These are phyloP conservation scores for Aurantiochytrium sp. DNA, from an alignment of 108 stramenopile genomes.

Conservation along the genomic window DNA sequence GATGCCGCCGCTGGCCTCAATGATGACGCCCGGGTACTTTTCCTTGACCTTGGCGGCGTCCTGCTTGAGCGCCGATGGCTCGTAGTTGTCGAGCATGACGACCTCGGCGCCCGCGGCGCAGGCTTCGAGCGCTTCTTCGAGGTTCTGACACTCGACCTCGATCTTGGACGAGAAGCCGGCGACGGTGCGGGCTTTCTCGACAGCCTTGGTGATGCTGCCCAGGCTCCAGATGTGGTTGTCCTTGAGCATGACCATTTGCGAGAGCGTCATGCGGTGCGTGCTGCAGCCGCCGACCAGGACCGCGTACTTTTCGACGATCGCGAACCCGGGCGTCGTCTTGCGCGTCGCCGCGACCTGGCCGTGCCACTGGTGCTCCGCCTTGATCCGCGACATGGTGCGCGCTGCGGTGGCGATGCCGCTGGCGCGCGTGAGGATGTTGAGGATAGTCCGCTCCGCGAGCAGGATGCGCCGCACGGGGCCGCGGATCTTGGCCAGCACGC, in stretches of 20 bases:
- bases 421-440: constrained; percentile 85
- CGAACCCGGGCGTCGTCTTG: constrained; percentile 97
- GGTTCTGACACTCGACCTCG: constrained; percentile 86
- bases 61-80: constrained; percentile 63
- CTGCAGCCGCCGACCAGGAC: constrained; percentile 79
- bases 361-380: constrained; percentile 67
- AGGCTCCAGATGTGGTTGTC: constrained; percentile 90
- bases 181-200: constrained; percentile 70
- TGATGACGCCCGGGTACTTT: constrained; percentile 74
- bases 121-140: constrained; percentile 86
- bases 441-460: constrained; percentile 90
- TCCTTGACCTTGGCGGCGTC: constrained; percentile 77
- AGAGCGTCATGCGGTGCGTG: constrained; percentile 46
- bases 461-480: constrained; percentile 80
- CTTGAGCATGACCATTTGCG: constrained; percentile 99
- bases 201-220: constrained; percentile 80
- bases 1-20: constrained; percentile 98
- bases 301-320: constrained; percentile 96
- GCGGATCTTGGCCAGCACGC: constrained; percentile 76
- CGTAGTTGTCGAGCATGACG: constrained; percentile 97
- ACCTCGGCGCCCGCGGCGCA: constrained; percentile 81
- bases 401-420: constrained; percentile 89
- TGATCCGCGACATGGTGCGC: constrained; percentile 52
- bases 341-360: constrained; percentile 93
- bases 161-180: constrained; percentile 95